Evolutionary conservation across 1,284 basidiomycete genomes (phyloP).

Genomic region (Kwoniella shivajii): DNA sequence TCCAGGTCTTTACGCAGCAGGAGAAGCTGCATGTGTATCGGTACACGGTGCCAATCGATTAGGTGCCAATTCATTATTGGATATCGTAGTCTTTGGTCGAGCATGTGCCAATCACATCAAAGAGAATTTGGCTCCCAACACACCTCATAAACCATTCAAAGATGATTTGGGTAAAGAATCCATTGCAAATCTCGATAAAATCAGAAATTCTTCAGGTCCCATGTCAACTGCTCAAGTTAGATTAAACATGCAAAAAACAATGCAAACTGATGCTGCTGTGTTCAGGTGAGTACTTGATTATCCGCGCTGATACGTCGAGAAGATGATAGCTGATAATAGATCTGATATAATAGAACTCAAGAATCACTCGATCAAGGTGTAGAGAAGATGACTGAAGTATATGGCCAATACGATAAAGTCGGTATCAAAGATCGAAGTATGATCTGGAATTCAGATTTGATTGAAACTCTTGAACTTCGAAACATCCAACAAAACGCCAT

Average conservation of each 20-base stretch:
- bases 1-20: slow-evolving; percentile 96
- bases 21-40: slow-evolving; percentile 98
- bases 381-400: slow-evolving; percentile 79
- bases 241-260: slow-evolving; percentile 96
- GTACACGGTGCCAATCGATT: slow-evolving; percentile 99
- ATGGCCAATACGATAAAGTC: slow-evolving; percentile 84
- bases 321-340: slow-evolving; percentile 51
- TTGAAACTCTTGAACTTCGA: slow-evolving; percentile 95
- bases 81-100: slow-evolving; percentile 99
- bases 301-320: not conserved
- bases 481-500: slow-evolving; percentile 94
- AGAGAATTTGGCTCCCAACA: slow-evolving; percentile 85
- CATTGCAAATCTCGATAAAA: slow-evolving; percentile 87
- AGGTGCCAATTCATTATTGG: slow-evolving; percentile 97
- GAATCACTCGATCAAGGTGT: slow-evolving; percentile 90
- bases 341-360: slow-evolving; percentile 72
- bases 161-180: slow-evolving; percentile 84
- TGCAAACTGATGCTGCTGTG: slow-evolving; percentile 92
- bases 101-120: slow-evolving; percentile 98
- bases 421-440: slow-evolving; percentile 96
- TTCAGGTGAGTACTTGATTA: slow-evolving; percentile 63
- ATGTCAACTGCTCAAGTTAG: slow-evolving; percentile 88
- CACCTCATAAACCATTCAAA: slow-evolving; percentile 85
- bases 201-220: slow-evolving; percentile 79
- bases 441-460: slow-evolving; percentile 97